Conservation (phyloP, 2,329 filamentous ascomycete genomes). For the Pseudohalonectria lignicola region DNA sequence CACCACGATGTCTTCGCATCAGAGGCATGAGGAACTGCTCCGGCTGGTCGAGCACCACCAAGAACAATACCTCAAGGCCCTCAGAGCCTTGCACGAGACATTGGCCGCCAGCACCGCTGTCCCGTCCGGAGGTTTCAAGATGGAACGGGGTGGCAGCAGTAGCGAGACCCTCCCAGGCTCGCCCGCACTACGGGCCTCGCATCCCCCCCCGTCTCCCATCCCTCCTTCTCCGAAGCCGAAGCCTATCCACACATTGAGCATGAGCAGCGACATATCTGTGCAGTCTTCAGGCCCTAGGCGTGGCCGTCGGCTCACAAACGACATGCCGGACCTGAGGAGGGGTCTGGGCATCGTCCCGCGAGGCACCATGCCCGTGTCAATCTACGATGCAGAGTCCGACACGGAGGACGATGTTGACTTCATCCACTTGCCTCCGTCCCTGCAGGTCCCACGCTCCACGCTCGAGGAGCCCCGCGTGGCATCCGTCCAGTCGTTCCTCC, state of each 20-base stretch:
- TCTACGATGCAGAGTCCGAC: conserved; percentile 5
- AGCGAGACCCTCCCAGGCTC: conserved; percentile 2
- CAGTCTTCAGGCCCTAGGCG: conserved; percentile 2
- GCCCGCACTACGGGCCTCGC: neutral
- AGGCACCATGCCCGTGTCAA: conserved; percentile 3
- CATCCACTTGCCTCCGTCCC: conserved; percentile 11
- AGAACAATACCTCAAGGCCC: conserved; percentile 11
- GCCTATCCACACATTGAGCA: conserved; percentile 4
- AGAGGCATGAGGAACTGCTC: conserved; percentile 9
- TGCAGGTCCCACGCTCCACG: conserved; percentile 29
- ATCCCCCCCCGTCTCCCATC: conserved; percentile 2
- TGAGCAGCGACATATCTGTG: conserved; percentile 3
- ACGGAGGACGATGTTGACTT: conserved; percentile 6
- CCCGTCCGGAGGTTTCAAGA: neutral
- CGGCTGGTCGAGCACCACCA: conserved; percentile 8
- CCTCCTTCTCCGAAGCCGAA: conserved; percentile 3
- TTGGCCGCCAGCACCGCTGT: neutral
- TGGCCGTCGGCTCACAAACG: conserved; percentile 5
- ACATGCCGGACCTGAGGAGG: conserved; percentile 1
- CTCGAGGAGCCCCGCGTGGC: conserved; percentile 34
- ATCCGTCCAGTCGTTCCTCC: conserved; percentile 4
- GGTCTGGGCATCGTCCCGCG: neutral
- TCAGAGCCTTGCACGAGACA: conserved; percentile 9
- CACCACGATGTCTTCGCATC: neutral
- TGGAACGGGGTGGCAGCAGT: conserved; percentile 5